Base-by-base conservation (phyloP, 192 early-diverging fungal genomes). In the Coemansia reversa region DNA sequence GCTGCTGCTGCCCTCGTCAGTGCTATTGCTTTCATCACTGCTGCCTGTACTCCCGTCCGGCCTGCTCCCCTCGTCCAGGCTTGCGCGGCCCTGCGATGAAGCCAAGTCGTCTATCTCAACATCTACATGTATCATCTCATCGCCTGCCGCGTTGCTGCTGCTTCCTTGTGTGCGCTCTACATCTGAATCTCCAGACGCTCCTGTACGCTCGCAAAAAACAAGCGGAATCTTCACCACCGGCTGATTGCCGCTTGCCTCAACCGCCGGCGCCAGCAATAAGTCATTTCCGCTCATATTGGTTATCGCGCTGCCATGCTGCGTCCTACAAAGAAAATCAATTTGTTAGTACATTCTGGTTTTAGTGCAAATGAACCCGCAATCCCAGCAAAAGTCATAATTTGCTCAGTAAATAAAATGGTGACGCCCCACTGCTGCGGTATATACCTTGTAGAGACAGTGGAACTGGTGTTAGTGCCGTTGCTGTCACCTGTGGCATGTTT, bases 181-280 rank as follows among this genome's bases (percentile, higher is more conserved):
- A 59, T 30, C 22, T 4, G 2, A 3, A 3, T 23, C 50, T 11
- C 49, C n/a, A n/a, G 32, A 8, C 23, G 27, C 23, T 12, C 19
- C 30, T 9, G 28, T 2, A 23, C 28, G 27, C 7, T 66, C 54
- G 55, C 19, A 32, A 24, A 55, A 66, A 49, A 63, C 62, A 7
- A 66, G 42, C 25, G 65, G 29, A 14, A 51, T 22, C 19, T 24
- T 29, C 16, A 48, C 20, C 5, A 49, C 56, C 7, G 27, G 14
- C 19, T 59, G 30, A 30, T 66, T 56, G 49, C 29, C 14, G 8
- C 48, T 32, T 8, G 58, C 65, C 16, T 58, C 65, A 5, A 52
- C 56, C 14, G 52, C 32, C 23, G 50, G 65, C 55, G 55, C 56
- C 55, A 66, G 24, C 4, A 57, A 56, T 23, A 56, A 66, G 55